A percentile compares a stretch with the other conserved stretches of the same genome.
phyloP scores from a whole-genome alignment of 805 yeast species.

The Yamadazyma akitaensis region DNA sequence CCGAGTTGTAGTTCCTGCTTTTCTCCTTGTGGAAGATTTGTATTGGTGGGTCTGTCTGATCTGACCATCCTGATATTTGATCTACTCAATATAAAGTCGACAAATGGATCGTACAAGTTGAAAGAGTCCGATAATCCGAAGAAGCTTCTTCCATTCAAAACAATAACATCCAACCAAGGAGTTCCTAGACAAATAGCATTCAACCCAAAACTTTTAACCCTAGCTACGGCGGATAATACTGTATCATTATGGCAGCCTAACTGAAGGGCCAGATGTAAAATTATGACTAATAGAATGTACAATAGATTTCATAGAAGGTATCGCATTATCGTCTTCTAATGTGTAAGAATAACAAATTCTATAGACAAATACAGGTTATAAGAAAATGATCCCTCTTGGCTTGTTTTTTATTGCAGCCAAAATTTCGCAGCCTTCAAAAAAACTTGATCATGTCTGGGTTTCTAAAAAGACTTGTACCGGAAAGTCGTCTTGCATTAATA shows the following conservation, averaged over 20 bases:
- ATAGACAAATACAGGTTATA: too few relatives aligned
- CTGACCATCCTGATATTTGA: conserved; percentile 29
- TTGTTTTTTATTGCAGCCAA: too few relatives aligned
- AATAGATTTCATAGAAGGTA: neutral
- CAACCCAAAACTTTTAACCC: conserved; percentile 56
- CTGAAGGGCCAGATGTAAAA: neutral
- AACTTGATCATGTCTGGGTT: neutral
- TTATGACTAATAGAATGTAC: neutral
- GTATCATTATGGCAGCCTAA: conserved; percentile 39
- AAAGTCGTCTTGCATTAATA: neutral
- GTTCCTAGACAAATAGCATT: conserved; percentile 52
- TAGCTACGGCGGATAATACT: conserved; percentile 61
- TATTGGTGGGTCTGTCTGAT: conserved; percentile 28
- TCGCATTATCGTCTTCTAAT: too few relatives aligned
- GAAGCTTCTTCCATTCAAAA: conserved; percentile 21
- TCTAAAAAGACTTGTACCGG: neutral
- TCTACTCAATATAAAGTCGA: conserved; percentile 21
- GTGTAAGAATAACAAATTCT: too few relatives aligned
- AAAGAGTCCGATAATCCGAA: conserved; percentile 18
- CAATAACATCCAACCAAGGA: conserved; percentile 23
- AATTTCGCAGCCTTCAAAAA: neutral
- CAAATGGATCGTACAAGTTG: conserved; percentile 18
- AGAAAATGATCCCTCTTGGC: too few relatives aligned
- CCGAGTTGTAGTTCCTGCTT: conserved; percentile 35
- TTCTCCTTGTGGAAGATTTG: conserved; percentile 40